Evolutionary conservation across 805 yeast genomes (phyloP), one percentile per base, ranked within the genome.

Genomic region (Hanseniaspora guilliermondii): DNA sequence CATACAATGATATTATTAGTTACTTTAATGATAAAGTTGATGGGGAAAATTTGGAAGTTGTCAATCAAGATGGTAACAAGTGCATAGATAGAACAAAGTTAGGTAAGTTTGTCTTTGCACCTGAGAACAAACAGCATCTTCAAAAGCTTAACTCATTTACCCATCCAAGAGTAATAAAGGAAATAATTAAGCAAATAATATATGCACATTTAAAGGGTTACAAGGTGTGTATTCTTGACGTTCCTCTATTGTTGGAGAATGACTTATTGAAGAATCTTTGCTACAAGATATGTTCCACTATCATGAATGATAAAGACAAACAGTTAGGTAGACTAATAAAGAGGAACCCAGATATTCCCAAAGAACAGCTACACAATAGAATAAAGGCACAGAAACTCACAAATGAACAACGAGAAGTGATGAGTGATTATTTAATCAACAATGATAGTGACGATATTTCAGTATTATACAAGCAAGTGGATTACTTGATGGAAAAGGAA

Each of bases 171-270:
- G 89, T 93, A 1, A 70, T 75, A 58, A 62, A 64, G 45, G 84
- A 78, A 46, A 87, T 91, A 62, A 65, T 77, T 8, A 69, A 74
- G 67, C 77, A 76, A 60, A 69, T 87, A 1, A 37, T 83, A 2
- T 56, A 59, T 50, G 77, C 78, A 17, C 93, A 88, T 74, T 32
- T 87, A 14, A 58, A 65, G 9, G 79, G 87, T 14, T 64, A 78
- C 44, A 65, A 72, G 14, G 60, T 87, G 63, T 88, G 87, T 3
- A 69, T 93, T 0, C 67, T 93, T 48, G 99, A 93, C 63, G 91
- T 94, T 2, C 99, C 99, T 1, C 70, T 93, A 38, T 70, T 93
- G 19, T 93, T 86, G 66, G 98, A 93, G 65, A 52, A 52, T 16
- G 76, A 87, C 36, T 78, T 80, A 1, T 71, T 91, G 60, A 80